Percentiles rank a stretch among this genome's conserved stretches.
Evolutionary conservation across 1,284 basidiomycete genomes (phyloP).

Genomic region (Meira miltonrushii): DNA sequence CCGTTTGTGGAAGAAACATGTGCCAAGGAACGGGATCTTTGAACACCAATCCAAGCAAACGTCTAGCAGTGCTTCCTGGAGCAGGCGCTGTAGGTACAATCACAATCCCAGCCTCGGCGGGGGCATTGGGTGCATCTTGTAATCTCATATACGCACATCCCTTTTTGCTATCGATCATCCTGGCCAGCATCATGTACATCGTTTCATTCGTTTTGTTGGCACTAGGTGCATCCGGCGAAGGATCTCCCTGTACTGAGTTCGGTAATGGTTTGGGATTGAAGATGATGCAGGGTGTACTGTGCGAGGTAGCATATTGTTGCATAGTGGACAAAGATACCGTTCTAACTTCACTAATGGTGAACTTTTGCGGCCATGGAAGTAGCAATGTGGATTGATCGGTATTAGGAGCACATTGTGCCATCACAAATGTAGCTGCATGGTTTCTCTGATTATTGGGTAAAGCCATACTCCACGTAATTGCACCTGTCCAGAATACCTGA

Average conservation of each 20-base stretch:
- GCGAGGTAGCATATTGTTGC: conserved; percentile 27
- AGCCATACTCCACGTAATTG: conserved; percentile 35
- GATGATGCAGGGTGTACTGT: conserved; percentile 31
- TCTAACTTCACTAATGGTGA: conserved; percentile 12
- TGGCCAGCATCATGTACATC: conserved; percentile 35
- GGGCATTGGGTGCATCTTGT: conserved; percentile 17
- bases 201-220: conserved; percentile 24
- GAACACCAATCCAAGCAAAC: conserved; percentile 34
- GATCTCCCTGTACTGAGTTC: conserved; percentile 11
- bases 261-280: conserved; percentile 13
- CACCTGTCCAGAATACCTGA: conserved; percentile 35
- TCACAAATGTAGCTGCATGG: conserved; percentile 33
- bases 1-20: conserved; percentile 9
- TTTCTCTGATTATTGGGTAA: conserved; percentile 23
- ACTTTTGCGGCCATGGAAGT: conserved; percentile 16
- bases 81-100: conserved; percentile 30
- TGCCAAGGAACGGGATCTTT: conserved; percentile 27
- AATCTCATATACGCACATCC: conserved; percentile 29
- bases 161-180: conserved; percentile 34
- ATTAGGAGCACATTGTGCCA: conserved; percentile 24
- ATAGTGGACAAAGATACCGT: not conserved
- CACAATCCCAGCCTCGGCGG: conserved; percentile 27
- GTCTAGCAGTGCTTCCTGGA: conserved; percentile 12
- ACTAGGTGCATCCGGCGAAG: not conserved
- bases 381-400: conserved; percentile 11